Evolutionary conservation across 495 filamentous ascomycete species (phyloP), one percentile per base, ranked within the genome.

Genomic region (Pyronema domesticum): DNA sequence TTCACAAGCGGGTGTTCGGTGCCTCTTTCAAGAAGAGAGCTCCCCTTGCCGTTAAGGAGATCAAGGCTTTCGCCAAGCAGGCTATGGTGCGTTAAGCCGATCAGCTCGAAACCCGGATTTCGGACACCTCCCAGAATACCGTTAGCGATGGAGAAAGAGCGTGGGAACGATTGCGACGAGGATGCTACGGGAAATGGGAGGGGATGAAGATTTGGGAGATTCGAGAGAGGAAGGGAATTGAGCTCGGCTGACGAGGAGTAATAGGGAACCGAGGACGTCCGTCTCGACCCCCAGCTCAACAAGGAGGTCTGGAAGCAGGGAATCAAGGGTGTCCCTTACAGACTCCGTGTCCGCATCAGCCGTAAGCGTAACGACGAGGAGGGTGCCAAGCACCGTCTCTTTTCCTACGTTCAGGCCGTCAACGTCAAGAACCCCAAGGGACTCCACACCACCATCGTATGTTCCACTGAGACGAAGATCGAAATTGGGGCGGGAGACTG

Each of bases 301-400:
- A 99, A 99, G 83, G 95, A 99, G 79, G 89, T 99, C 73, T 99
- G 91, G 91, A 93, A 99, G 73, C 77, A 83, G 68, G 91, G 91
- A 71, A 80, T 99, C 75, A 95, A 95, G 80, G 93, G 93, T 68
- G 88, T 94, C 60, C 86, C 89, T 52, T 96, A 83, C 82, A 80
- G 91, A 71, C 78, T 99, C 60, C 89, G 91, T 66, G 78, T 99
- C 66, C 86, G 93, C 74, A 94, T 99, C 76, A 94, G 86, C 63
- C 86, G 91, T 71, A 91, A 94, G 82, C 88, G 91, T 79, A 99
- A 99, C 78, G 91, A 99, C 71, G 91, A 99, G 78, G 91, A 99
- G 76, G 87, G 85, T 65, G 89, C 91, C 65, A 91, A 91, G 79
- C 82, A 98, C 79, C 89, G 85, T 77, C 80, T 98, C 64, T 98